Base-by-base conservation (phyloP, 305 asterid species). In the Fraxinus velutina region DNA sequence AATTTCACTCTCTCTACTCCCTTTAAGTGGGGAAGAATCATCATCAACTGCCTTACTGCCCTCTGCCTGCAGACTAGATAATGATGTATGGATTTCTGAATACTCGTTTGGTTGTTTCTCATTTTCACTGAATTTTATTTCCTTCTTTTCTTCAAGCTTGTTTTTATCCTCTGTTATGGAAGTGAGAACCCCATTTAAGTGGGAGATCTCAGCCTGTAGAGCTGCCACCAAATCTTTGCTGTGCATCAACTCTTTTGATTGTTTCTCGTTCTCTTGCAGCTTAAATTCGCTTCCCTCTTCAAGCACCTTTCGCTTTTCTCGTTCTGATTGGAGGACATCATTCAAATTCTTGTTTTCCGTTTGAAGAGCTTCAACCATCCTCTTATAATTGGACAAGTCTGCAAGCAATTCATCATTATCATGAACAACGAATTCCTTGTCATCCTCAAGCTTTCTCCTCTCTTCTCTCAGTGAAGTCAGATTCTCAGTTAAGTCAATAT, bases 171-270 rank as follows among this genome's bases (percentile, higher is more conserved):
- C 93, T 62, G 83, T 85, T 50, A 89, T 81, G 22, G 88, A 86
- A 12, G 76, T 78, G 77, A 90, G 86, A 36, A 34, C 83, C 77
- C 83, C 85, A 32, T 83, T 87, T 82, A 86, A 82, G 80, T 86
- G 81, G 55, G 91, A 83, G 86, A 92, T 85, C 83, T 92, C 94
- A 78, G 74, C 83, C 86, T 88, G 93, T 85, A 90, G 94, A 79
- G 86, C 88, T 75, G 79, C 89, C 84, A 90, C 80, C 86, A 87
- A 85, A 80, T 82, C 86, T 87, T 87, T 86, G 72, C 83, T 78
- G 84, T 83, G 85, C 60, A 72, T 82, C 79, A 89, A 84, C 83
- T 95, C 97, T 76, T 86, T 84, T 0, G 91, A 91, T 79, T 88
- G 78, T 60, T 83, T 87, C 76, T 85, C 94, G 33, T 81, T 80